These are phyloP conservation scores for Hydrangea macrophylla DNA, from an alignment of 148 eudicot genomes.

Conservation along the genomic window DNA sequence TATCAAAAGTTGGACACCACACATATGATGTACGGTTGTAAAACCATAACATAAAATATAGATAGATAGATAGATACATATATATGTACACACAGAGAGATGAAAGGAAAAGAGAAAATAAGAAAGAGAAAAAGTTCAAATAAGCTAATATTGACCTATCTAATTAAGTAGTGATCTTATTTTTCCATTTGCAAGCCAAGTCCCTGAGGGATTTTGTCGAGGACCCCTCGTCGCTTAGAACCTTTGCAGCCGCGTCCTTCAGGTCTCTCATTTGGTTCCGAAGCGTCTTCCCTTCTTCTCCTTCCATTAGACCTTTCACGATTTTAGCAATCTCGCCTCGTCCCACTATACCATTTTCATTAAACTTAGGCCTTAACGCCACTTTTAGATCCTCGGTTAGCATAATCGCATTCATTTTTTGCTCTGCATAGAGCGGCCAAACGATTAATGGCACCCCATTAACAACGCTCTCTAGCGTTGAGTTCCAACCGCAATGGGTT, in stretches of 20 bases:
- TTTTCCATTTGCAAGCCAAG: conserved; percentile 22
- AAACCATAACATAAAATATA: no score
- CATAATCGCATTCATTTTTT: conserved; percentile 35
- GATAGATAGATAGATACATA: neutral
- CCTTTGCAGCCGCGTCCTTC: conserved; percentile 21
- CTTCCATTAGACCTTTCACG: conserved; percentile 28
- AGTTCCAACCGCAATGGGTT: conserved; percentile 60
- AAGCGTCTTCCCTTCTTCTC: conserved; percentile 32
- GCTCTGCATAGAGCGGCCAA: conserved; percentile 54
- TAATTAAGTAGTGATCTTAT: neutral
- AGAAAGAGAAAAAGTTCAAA: no score
- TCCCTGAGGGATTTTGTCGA: conserved; percentile 24
- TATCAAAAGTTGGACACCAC: neutral
- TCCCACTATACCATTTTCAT: conserved; percentile 23
- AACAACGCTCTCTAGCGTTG: conserved; percentile 32
- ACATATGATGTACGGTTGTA: neutral
- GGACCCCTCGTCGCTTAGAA: conserved; percentile 24
- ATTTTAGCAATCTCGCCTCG: conserved; percentile 19
- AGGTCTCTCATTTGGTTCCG: conserved; percentile 21
- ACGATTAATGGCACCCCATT: conserved; percentile 42
- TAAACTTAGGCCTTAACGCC: conserved; percentile 17
- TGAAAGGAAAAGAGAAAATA: no score
- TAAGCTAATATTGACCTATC: no score
- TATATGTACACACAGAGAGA: neutral
- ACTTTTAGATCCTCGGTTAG: conserved; percentile 29